phyloP scores from a whole-genome alignment of 2,329 filamentous ascomycete species.

The Pseudovirgaria hyperparasitica region DNA sequence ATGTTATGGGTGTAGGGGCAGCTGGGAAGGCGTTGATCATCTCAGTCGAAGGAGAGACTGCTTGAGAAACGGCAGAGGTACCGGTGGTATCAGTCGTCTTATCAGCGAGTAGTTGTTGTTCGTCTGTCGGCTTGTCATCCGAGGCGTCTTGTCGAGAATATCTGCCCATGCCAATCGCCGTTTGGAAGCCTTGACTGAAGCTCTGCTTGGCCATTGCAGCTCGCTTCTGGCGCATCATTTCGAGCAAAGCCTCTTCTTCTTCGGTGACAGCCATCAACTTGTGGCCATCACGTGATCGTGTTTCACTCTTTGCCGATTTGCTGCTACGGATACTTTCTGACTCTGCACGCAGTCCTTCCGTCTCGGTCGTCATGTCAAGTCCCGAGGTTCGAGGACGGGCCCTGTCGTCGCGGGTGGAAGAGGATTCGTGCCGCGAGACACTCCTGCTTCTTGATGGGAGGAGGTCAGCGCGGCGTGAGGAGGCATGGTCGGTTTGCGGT shows the following conservation, averaged over 20 bases:
- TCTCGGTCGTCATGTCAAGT: conserved; percentile 3
- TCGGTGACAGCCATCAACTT: conserved; percentile 35
- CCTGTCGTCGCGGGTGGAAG: conserved; percentile 20
- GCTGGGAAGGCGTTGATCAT: conserved; percentile 8
- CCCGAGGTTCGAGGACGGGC: conserved; percentile 17
- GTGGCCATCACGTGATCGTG: conserved; percentile 14
- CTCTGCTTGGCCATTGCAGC: conserved; percentile 32
- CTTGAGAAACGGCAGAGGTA: conserved; percentile 15
- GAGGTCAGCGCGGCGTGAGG: conserved; percentile 8
- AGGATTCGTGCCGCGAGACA: conserved; percentile 23
- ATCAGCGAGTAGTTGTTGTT: conserved; percentile 8
- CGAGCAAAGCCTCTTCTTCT: conserved; percentile 36
- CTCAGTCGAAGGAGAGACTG: conserved; percentile 10
- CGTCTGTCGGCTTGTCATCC: conserved; percentile 9
- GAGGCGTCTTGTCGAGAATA: too few relatives aligned
- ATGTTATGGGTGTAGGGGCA: conserved; percentile 2
- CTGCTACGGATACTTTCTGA: conserved; percentile 14
- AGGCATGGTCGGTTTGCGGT: conserved; percentile 11
- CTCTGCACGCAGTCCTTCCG: too few relatives aligned
- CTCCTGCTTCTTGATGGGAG: conserved; percentile 10
- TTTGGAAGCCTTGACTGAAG: conserved; percentile 23
- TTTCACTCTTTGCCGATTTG: conserved; percentile 20
- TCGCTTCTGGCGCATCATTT: conserved; percentile 37
- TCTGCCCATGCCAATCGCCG: conserved; percentile 21
- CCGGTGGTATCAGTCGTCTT: conserved; percentile 7